A percentile compares a stretch with the other conserved stretches of the same genome.
Evolutionary conservation across 371 early-diverging fungal species (phyloP).

Genomic region (Lichtheimia corymbifera): DNA sequence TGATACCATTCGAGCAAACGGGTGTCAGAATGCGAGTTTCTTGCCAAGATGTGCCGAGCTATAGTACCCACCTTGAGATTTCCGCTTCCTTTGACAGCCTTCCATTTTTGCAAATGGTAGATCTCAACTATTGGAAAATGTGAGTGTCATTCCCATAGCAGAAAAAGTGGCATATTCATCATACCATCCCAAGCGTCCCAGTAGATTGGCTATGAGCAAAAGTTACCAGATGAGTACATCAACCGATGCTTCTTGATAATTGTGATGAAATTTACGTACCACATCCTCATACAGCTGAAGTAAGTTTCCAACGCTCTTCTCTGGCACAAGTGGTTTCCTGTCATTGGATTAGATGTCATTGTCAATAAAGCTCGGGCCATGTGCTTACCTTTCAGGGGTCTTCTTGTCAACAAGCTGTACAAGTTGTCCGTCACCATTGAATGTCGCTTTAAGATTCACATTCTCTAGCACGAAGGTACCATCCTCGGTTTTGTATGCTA

Average conservation of each 20-base stretch:
- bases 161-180: not conserved
- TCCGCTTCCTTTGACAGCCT: constrained; percentile 29
- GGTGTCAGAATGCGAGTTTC: not conserved
- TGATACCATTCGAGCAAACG: not conserved
- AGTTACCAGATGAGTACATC: not conserved
- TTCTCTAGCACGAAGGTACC: constrained; percentile 73
- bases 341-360: not conserved
- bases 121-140: constrained; percentile 35
- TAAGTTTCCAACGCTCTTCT: constrained; percentile 72
- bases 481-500: constrained; percentile 28
- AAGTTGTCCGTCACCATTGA: constrained; percentile 77
- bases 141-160: not conserved
- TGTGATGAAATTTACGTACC: constrained; percentile 24
- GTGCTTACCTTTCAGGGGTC: constrained; percentile 33
- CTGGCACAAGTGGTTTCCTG: constrained; percentile 74
- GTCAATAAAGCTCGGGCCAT: not conserved
- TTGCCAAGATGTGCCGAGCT: too few relatives aligned
- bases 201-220: constrained; percentile 57
- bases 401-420: constrained; percentile 64
- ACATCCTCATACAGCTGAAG: constrained; percentile 87
- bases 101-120: constrained; percentile 47
- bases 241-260: not conserved
- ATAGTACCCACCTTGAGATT: constrained; percentile 25
- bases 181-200: constrained; percentile 79
- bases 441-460: constrained; percentile 58